Percentiles rank a stretch among this genome's conserved stretches.
phyloP scores from a whole-genome alignment of 805 yeast genomes.

The Hermanozyma aechmeae region DNA sequence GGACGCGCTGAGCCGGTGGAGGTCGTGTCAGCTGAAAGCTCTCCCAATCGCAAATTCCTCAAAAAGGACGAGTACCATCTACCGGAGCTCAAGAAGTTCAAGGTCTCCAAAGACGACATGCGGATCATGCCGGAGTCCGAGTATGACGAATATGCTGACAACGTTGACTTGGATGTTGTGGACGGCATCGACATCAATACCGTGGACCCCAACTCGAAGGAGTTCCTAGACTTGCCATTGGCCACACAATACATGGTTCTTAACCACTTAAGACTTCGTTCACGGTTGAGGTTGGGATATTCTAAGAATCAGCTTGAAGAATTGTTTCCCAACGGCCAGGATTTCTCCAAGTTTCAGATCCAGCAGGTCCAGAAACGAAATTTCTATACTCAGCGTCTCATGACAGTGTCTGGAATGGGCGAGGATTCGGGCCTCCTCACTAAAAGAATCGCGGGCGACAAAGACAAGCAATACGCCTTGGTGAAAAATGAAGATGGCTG shows the following conservation, averaged over 20 bases:
- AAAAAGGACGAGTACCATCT: conserved; percentile 77
- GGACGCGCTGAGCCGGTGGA: neutral
- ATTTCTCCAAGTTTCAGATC: conserved; percentile 87
- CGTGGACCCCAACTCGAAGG: conserved; percentile 76
- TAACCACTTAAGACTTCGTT: conserved; percentile 71
- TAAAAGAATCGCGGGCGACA: conserved; percentile 75
- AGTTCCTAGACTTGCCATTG: conserved; percentile 68
- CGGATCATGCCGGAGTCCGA: conserved; percentile 72
- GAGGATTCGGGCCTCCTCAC: conserved; percentile 36
- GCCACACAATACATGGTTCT: conserved; percentile 83
- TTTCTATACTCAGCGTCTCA: conserved; percentile 76
- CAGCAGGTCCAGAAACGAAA: conserved; percentile 89
- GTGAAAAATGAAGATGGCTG: conserved; percentile 76
- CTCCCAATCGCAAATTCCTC: conserved; percentile 24
- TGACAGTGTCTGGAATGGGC: conserved; percentile 78
- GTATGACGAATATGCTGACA: conserved; percentile 44
- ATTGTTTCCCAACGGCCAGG: conserved; percentile 77
- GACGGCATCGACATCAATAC: conserved; percentile 62
- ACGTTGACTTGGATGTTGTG: conserved; percentile 35
- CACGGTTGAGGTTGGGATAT: conserved; percentile 92
- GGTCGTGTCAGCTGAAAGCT: conserved; percentile 1
- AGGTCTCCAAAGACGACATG: conserved; percentile 48
- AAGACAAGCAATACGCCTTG: conserved; percentile 64
- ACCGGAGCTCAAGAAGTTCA: conserved; percentile 57
- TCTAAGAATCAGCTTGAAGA: conserved; percentile 78